Conservation (phyloP, 768 basidiomycete genomes). For the Cyathus striatus region DNA sequence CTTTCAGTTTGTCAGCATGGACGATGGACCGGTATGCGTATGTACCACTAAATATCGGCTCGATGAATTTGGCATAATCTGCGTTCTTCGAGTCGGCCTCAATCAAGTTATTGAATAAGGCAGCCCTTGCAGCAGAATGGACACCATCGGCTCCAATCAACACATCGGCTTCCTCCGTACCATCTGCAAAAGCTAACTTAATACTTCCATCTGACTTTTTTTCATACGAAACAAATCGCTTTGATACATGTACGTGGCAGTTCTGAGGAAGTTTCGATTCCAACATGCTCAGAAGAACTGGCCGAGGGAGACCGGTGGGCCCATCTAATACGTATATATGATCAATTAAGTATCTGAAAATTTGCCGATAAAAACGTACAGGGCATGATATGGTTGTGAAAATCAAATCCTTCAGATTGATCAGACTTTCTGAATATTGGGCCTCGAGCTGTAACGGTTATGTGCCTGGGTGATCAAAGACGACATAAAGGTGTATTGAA, state of each 20-base stretch:
- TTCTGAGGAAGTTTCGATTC: conserved; percentile 12
- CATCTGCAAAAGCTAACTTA: conserved; percentile 16
- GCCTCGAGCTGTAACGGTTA: conserved; percentile 13
- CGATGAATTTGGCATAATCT: neutral
- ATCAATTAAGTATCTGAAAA: neutral
- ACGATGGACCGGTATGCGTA: conserved; percentile 10
- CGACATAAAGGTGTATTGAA: no score
- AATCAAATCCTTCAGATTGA: conserved; percentile 15
- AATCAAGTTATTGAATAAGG: conserved; percentile 9
- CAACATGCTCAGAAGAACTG: conserved; percentile 17
- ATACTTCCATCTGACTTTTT: conserved; percentile 1
- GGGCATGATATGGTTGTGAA: conserved; percentile 20
- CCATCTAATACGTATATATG: conserved; percentile 11
- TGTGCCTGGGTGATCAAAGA: no score
- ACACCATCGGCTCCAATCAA: conserved; percentile 39
- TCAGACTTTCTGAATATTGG: conserved; percentile 20
- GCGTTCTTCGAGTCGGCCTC: neutral
- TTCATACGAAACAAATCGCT: conserved; percentile 10
- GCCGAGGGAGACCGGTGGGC: conserved; percentile 14
- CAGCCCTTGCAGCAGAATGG: conserved; percentile 16
- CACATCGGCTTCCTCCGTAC: conserved; percentile 24
- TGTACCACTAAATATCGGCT: conserved; percentile 12
- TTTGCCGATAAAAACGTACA: conserved; percentile 6
- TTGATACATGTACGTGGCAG: conserved; percentile 18
- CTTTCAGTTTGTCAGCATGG: conserved; percentile 4